phyloP scores from a whole-genome alignment of 106 monocot genomes.

The Acorus calamus region DNA sequence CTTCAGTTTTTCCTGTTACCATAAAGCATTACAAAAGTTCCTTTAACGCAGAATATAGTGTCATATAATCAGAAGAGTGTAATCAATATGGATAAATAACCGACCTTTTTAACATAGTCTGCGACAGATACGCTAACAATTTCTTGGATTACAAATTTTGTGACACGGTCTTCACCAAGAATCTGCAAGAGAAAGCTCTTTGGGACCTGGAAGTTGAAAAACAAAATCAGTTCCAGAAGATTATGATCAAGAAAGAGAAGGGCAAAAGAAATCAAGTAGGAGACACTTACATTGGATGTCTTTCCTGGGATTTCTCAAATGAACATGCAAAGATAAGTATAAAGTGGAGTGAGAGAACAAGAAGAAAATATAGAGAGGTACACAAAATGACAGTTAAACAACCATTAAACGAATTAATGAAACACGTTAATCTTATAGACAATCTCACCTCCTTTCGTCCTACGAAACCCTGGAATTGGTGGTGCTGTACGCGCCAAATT shows the following conservation, averaged over 20 bases:
- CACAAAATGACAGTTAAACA: neutral
- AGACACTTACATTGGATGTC: conserved; percentile 59
- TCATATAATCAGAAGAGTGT: neutral
- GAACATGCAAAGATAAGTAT: conserved; percentile 10
- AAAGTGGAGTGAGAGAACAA: neutral
- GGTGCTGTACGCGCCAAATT: conserved; percentile 67
- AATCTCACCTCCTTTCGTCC: conserved; percentile 58
- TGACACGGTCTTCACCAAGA: conserved; percentile 60
- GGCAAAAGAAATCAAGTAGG: neutral
- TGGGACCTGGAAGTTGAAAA: conserved; percentile 37
- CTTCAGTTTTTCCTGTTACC: conserved; percentile 38
- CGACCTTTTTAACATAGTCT: conserved; percentile 49
- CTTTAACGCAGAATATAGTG: neutral
- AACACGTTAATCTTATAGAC: neutral
- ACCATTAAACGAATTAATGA: neutral
- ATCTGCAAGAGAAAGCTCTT: conserved; percentile 67
- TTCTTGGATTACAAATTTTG: conserved; percentile 70
- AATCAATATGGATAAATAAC: neutral
- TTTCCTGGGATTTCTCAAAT: conserved; percentile 34
- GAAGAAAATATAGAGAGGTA: neutral
- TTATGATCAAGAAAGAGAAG: neutral
- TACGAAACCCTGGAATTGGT: conserved; percentile 74
- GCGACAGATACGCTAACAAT: conserved; percentile 41
- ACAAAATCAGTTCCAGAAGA: neutral
- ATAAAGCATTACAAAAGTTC: neutral